A percentile compares a stretch with the other conserved stretches of the same genome.
phyloP scores from a whole-genome alignment of 2,329 filamentous ascomycete species.

The Zymoseptoria pseudotritici region DNA sequence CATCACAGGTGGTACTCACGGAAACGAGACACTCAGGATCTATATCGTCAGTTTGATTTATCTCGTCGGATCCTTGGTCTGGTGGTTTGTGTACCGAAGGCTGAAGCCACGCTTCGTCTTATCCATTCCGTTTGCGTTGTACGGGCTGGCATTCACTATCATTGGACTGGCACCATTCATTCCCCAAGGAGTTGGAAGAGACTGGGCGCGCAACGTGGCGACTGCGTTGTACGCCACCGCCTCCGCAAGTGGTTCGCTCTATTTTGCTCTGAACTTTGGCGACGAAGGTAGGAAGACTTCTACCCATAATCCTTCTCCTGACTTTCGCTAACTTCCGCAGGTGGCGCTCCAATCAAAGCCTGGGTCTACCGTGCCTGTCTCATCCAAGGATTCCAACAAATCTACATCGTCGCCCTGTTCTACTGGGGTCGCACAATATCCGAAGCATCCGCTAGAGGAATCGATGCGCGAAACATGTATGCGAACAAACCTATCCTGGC shows the following conservation, averaged over 20 bases:
- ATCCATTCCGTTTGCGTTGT: constrained; percentile 53
- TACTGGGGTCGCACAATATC: constrained; percentile 54
- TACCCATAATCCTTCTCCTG: not conserved
- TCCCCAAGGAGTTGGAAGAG: constrained; percentile 31
- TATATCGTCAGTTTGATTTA: constrained; percentile 54
- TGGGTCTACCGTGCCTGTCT: constrained; percentile 57
- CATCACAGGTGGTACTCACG: constrained; percentile 52
- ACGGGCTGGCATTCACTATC: constrained; percentile 53
- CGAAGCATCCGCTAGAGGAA: constrained; percentile 34
- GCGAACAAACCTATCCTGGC: constrained; percentile 18
- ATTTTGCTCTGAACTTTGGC: constrained; percentile 57
- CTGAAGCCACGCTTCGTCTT: constrained; percentile 50
- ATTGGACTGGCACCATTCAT: constrained; percentile 53
- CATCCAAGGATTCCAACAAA: constrained; percentile 57
- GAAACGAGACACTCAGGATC: constrained; percentile 45
- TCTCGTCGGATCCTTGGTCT: constrained; percentile 47
- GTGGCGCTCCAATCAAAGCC: constrained; percentile 49
- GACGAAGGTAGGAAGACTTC: constrained; percentile 5
- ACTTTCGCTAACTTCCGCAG: constrained; percentile 8
- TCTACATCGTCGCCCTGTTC: constrained; percentile 56
- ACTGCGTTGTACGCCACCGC: constrained; percentile 54
- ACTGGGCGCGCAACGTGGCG: constrained; percentile 51
- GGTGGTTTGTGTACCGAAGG: constrained; percentile 54
- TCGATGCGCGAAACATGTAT: constrained; percentile 24
- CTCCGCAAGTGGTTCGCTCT: constrained; percentile 54